Conservation (phyloP, 2,329 filamentous ascomycete genomes). For the Chalaropsis ovoidea region DNA sequence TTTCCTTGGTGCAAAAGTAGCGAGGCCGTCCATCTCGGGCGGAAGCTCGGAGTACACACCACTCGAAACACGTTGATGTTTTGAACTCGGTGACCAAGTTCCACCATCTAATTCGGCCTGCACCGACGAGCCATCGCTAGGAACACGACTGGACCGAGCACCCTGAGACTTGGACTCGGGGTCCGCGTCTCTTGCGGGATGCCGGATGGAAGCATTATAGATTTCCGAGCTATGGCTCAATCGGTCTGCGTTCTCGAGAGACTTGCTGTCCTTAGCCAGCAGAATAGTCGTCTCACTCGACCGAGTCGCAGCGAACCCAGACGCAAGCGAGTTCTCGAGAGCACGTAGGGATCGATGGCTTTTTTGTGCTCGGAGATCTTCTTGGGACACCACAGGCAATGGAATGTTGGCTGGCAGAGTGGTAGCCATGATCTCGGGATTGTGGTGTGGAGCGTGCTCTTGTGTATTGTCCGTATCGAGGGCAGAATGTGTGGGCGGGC, state of each 20-base stretch:
- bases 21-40: neutral
- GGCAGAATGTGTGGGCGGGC: neutral
- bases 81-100: conserved; percentile 17
- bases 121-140: conserved; percentile 3
- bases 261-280: neutral
- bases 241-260: neutral
- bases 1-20: conserved; percentile 18
- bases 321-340: neutral
- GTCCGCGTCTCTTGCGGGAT: neutral
- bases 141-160: neutral
- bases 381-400: conserved; percentile 3
- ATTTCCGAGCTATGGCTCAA: neutral
- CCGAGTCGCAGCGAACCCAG: neutral
- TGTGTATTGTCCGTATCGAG: neutral
- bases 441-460: neutral
- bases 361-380: conserved; percentile 7
- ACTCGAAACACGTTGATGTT: conserved; percentile 16
- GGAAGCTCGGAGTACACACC: neutral
- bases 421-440: neutral
- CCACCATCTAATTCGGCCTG: neutral
- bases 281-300: neutral
- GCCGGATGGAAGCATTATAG: neutral
- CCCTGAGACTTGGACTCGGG: neutral
- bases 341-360: neutral
- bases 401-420: conserved; percentile 5